phyloP scores from a whole-genome alignment of 2,329 filamentous ascomycete genomes.

The Fusarium sp. region DNA sequence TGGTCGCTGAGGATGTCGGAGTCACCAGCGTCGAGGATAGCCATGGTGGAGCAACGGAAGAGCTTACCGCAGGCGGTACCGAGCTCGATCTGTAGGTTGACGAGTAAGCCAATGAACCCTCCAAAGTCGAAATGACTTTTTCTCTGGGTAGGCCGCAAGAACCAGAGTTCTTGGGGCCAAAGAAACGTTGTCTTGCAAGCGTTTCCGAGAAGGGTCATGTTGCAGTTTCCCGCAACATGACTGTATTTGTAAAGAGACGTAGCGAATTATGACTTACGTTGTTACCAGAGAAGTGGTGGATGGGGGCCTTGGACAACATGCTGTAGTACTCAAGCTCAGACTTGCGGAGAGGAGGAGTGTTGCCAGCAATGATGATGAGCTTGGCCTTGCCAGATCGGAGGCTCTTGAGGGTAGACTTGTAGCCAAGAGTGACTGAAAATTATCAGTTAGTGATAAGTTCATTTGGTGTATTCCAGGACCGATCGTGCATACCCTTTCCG shows the following conservation, averaged over 20 bases:
- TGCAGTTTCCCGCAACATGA: conserved; percentile 40
- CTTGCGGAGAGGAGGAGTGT: conserved; percentile 98
- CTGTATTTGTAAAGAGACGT: conserved; percentile 38
- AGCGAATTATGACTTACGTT: conserved; percentile 81
- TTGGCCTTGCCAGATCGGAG: conserved; percentile 98
- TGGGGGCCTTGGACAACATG: conserved; percentile 92
- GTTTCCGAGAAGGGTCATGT: conserved; percentile 47
- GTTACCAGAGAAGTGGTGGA: conserved; percentile 98
- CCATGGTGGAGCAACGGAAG: conserved; percentile 98
- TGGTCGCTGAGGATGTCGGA: conserved; percentile 94
- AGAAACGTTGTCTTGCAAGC: conserved; percentile 39
- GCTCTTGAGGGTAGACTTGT: conserved; percentile 75
- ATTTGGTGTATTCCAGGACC: neutral
- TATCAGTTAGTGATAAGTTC: conserved; percentile 30
- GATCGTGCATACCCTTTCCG: conserved; percentile 75
- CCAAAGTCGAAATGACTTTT: conserved; percentile 89
- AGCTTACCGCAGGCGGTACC: conserved; percentile 99
- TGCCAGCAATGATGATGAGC: conserved; percentile 92
- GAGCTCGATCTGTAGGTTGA: conserved; percentile 85
- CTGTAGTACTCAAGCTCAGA: conserved; percentile 96
- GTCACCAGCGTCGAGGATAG: conserved; percentile 96
- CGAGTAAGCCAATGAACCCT: conserved; percentile 79
- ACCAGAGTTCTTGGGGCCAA: conserved; percentile 40
- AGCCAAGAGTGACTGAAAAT: conserved; percentile 57
- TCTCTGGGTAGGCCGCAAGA: conserved; percentile 80